Evolutionary conservation across 1,139 yeast genomes (phyloP).

Genomic region (Waltiozyma sp.): DNA sequence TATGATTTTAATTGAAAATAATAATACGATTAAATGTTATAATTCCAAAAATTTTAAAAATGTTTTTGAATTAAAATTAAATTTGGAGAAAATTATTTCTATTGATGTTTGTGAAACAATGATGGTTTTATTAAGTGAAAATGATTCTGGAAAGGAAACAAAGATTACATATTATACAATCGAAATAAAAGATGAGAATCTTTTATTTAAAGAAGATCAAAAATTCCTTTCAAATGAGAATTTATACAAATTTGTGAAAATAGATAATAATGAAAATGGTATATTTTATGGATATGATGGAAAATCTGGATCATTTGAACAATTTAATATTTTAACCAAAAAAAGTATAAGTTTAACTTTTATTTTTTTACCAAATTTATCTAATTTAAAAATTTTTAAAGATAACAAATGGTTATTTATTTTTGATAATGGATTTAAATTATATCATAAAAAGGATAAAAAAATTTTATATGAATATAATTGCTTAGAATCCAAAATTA

Average conservation of each 20-base stretch:
- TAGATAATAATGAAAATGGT: not conserved
- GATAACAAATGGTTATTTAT: not conserved
- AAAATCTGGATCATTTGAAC: not conserved
- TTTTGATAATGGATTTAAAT: not conserved
- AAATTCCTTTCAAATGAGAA: too few species aligned
- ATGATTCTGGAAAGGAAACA: not conserved
- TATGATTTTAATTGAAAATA: slow-evolving; percentile 1
- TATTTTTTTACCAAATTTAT: not conserved
- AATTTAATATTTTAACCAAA: not conserved
- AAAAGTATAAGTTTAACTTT: too few species aligned
- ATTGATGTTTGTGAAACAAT: not conserved
- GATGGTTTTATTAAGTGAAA: not conserved
- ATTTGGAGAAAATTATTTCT: not conserved
- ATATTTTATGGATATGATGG: not conserved
- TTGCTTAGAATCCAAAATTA: not conserved
- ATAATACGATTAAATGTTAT: not conserved
- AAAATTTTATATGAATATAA: not conserved
- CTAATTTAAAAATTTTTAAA: not conserved
- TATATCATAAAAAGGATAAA: not conserved
- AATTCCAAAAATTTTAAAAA: not conserved
- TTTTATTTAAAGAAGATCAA: too few species aligned
- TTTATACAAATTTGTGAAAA: not conserved
- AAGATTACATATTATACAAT: not conserved
- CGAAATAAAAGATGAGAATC: not conserved
- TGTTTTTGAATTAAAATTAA: not conserved